Conservation (phyloP, 2,329 filamentous ascomycete genomes). For the Aspergillus fumigatus region DNA sequence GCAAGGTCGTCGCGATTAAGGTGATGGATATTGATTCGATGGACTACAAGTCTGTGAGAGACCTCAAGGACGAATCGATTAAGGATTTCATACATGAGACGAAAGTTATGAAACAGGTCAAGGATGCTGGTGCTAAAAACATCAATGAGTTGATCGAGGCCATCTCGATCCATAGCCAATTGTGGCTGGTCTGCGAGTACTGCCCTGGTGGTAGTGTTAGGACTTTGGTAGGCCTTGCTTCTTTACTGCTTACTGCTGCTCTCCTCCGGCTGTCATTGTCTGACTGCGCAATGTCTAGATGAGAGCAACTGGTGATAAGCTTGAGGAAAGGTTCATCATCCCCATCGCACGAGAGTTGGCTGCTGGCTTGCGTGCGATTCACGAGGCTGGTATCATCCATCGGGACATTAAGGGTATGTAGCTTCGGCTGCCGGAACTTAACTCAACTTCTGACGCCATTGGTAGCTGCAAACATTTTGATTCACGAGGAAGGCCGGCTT, state of each 20-base stretch:
- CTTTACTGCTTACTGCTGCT: background rate
- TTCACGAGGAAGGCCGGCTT: constrained; percentile 59
- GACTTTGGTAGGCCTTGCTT: constrained; percentile 50
- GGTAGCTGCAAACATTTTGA: constrained; percentile 58
- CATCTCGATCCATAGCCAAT: constrained; percentile 58
- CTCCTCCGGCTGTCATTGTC: constrained; percentile 17
- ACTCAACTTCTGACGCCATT: background rate
- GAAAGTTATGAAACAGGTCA: constrained; percentile 57
- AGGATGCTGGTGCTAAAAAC: constrained; percentile 58
- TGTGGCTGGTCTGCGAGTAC: constrained; percentile 65
- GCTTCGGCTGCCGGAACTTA: no score
- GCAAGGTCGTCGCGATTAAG: constrained; percentile 47
- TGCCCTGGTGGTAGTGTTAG: constrained; percentile 63
- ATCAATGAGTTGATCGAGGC: constrained; percentile 63
- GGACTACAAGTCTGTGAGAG: constrained; percentile 45
- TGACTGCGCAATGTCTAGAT: constrained; percentile 30
- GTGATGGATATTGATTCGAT: constrained; percentile 48
- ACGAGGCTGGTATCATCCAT: constrained; percentile 62
- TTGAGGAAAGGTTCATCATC: constrained; percentile 60
- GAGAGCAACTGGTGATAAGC: constrained; percentile 44
- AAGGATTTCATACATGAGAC: constrained; percentile 59
- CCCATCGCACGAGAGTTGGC: constrained; percentile 62
- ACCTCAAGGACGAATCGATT: constrained; percentile 46
- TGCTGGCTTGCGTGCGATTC: constrained; percentile 57
- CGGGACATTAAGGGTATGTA: constrained; percentile 58